Evolutionary conservation across 768 basidiomycete genomes (phyloP), one percentile per base, ranked within the genome.

Genomic region (Xerocomus potaroensis): DNA sequence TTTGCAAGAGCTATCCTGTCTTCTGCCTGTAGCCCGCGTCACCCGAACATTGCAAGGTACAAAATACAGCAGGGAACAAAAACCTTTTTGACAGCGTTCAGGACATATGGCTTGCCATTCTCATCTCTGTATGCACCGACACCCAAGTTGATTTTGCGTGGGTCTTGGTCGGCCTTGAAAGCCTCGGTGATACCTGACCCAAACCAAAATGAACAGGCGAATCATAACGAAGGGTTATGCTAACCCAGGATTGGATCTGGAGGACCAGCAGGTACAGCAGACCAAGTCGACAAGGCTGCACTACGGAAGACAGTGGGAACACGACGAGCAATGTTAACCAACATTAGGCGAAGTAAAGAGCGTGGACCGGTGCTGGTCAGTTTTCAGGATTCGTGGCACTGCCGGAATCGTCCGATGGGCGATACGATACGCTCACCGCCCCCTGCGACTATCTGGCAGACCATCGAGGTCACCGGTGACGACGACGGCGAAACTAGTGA

Each of bases 121-220:
- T 82, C 90, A 58, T 99, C 93, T 50, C 96, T 81, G 76, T 93
- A 97, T 36, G 91, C 90, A 59, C 96, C 96, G 55, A 97, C 96
- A 62, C 96, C 96, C 48, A 99, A 77, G 72, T 98, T 99, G 63
- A 99, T 95, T 69, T 98, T 98, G 55, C 84, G 83, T 15, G 88
- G 74, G 66, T 88, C 83, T 60, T 81, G 84, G 79, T 97, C 92
- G 35, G 91, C 91, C 73, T 94, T 96, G 81, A 93, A 99, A 23
- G 92, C 91, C 64, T 97, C 95, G 23, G 89, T 87, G 40, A 99
- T 78, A 51, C 90, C 87, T 90, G 57, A n/a, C 45, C 35, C 36
- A 48, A 46, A 29, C 35, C 36, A 48, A 46, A 29, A 47, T 55
- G 47, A 57, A 47, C 30, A 27, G 9, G 40, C 23, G 12, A 11